Base-by-base conservation (phyloP, 345 rosid genomes). In the Salix dunnii region DNA sequence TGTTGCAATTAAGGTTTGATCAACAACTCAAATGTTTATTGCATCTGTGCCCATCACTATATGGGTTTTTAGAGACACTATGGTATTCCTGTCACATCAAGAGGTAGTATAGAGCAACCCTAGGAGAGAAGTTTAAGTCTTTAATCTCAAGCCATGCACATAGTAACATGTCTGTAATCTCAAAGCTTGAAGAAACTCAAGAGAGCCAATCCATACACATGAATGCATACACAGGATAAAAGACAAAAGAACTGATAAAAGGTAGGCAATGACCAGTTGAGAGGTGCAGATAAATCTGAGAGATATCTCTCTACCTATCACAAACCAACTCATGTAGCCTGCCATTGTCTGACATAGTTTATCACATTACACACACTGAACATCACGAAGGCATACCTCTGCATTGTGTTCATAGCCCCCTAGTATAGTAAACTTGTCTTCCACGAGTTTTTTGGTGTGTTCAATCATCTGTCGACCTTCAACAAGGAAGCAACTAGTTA, bases 391-490 rank as follows among this genome's bases (percentile, higher is more conserved):
- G 64, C 71, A 65, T 87, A 92, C 99, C 96, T 93, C 98, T 33
- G 94, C 99, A 86, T 85, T 91, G 84, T 89, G 87, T 74, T 88
- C 92, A 81, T 93, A 92, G 46, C 97, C 98, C 31, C 90, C 89
- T 31, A 85, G 76, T 23, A 84, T 79, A 36, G 91, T 96, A 82
- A 93, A 96, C 85, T 86, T 96, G 75, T 96, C 98, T 84, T 93
- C 97, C 76, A 93, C 97, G 69, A 88, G 89, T 74, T 86, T 91
- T 82, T 91, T 93, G 31, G 98, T 93, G 80, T 96, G 98, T 82
- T 96, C 99, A 85, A 96, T 96, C 99, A 96, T 96, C 81, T 92
- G 90, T 67, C 98, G 94, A 80, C 99, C 99, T 96, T 87, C 67
- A 82, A 60, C 81, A 80, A 46, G 77, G 62, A 75, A 83, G 73